Conservation (phyloP, 495 filamentous ascomycete genomes). For the Penicillium lividum region DNA sequence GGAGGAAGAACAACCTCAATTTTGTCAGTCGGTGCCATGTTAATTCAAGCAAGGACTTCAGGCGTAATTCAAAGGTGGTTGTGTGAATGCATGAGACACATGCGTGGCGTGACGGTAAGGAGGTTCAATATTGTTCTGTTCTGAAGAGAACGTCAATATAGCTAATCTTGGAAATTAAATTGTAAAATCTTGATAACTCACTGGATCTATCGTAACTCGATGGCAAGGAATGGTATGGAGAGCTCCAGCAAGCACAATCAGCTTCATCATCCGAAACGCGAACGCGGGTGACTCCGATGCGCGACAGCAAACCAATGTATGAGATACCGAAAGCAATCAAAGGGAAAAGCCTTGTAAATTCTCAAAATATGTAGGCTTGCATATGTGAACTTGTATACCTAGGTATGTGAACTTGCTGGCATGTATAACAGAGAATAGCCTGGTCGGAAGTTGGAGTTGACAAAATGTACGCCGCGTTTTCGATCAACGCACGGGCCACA, state of each 20-base stretch:
- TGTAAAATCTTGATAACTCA: background rate
- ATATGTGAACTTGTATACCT: too few species aligned
- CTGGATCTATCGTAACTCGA: background rate
- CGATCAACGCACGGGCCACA: background rate
- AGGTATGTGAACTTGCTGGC: background rate
- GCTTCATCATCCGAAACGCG: background rate
- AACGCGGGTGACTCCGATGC: background rate
- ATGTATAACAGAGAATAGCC: background rate
- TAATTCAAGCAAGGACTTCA: background rate
- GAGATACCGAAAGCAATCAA: background rate
- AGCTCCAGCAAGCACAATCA: background rate
- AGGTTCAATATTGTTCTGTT: background rate
- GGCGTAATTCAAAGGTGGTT: background rate
- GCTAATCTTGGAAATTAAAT: background rate
- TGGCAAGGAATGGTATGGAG: background rate
- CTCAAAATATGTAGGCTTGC: background rate
- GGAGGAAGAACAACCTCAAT: slow-evolving; percentile 26
- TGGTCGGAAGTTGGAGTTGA: background rate
- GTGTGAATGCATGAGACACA: background rate
- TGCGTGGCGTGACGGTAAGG: background rate
- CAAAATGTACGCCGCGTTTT: background rate
- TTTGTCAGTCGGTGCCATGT: slow-evolving; percentile 9
- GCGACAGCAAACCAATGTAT: background rate
- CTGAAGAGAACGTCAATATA: background rate
- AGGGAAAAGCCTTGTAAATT: background rate